These are phyloP conservation scores for Globisporangium mamillatum DNA, from an alignment of 352 stramenopile species.

Conservation along the genomic window DNA sequence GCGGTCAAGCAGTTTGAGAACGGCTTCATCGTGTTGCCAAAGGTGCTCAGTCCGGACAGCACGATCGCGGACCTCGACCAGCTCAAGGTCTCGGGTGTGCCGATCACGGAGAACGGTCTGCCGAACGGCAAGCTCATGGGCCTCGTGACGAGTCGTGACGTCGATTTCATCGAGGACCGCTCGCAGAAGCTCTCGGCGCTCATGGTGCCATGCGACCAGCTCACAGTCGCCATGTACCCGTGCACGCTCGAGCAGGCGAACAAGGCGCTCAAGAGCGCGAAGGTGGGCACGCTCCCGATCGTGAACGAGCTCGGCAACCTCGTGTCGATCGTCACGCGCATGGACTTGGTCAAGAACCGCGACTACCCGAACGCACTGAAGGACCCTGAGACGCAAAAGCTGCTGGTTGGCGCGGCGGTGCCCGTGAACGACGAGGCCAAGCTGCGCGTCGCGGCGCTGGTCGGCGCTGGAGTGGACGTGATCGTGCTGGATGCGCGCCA, in stretches of 20 bases:
- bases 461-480: conserved; percentile 95
- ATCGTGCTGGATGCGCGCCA: conserved; percentile 98
- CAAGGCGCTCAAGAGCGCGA: conserved; percentile 94
- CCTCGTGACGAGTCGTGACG: conserved; percentile 97
- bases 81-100: conserved; percentile 96
- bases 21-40: conserved; percentile 98
- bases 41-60: conserved; percentile 90
- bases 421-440: conserved; percentile 93
- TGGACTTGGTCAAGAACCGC: conserved; percentile 95
- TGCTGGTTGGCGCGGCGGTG: conserved; percentile 96
- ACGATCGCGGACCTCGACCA: conserved; percentile 93
- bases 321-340: conserved; percentile 95
- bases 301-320: conserved; percentile 95
- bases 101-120: conserved; percentile 95
- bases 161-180: conserved; percentile 95
- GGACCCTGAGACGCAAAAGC: conserved; percentile 91
- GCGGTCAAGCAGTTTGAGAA: conserved; percentile 98
- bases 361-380: conserved; percentile 95
- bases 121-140: conserved; percentile 95
- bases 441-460: conserved; percentile 80
- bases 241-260: conserved; percentile 95
- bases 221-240: conserved; percentile 91
- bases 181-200: conserved; percentile 54
- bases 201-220: conserved; percentile 75
- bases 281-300: conserved; percentile 99